Evolutionary conservation across 306 rosid genomes (phyloP).

Genomic region (Pyrus communis): DNA sequence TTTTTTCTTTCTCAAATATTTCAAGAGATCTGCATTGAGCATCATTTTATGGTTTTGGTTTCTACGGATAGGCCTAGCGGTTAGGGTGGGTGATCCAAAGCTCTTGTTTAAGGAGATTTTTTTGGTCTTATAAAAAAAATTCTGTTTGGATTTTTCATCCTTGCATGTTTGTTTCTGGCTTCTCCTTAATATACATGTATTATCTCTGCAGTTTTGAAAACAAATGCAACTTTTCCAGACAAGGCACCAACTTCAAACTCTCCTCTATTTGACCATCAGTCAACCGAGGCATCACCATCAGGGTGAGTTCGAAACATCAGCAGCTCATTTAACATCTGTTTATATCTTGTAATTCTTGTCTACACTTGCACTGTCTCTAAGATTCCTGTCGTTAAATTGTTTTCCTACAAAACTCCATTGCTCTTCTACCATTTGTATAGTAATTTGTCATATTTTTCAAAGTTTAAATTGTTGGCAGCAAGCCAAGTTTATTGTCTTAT

Average conservation of each 20-base stretch:
- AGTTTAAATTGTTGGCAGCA: neutral
- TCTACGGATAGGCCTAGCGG: neutral
- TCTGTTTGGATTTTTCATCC: neutral
- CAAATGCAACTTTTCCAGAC: slow-evolving; percentile 57
- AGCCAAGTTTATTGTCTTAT: neutral
- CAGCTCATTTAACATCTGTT: neutral
- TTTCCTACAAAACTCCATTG: neutral
- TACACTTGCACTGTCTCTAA: neutral
- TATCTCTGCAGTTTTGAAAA: slow-evolving; percentile 63
- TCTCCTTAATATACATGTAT: neutral
- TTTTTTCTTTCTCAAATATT: neutral
- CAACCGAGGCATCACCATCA: slow-evolving; percentile 66
- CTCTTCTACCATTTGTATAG: neutral
- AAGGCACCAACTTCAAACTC: slow-evolving; percentile 58
- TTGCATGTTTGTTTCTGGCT: neutral
- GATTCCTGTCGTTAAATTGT: neutral
- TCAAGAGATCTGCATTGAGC: neutral
- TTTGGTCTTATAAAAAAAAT: neutral
- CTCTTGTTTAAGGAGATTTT: neutral
- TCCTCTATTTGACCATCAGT: slow-evolving; percentile 58
- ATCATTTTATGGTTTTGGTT: neutral
- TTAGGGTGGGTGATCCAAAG: neutral
- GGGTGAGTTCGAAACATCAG: slow-evolving; percentile 49
- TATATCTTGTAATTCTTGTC: neutral
- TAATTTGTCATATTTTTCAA: neutral